Base-by-base conservation (phyloP, 163 green algal species). In the Chlamydomonas reinhardtii region DNA sequence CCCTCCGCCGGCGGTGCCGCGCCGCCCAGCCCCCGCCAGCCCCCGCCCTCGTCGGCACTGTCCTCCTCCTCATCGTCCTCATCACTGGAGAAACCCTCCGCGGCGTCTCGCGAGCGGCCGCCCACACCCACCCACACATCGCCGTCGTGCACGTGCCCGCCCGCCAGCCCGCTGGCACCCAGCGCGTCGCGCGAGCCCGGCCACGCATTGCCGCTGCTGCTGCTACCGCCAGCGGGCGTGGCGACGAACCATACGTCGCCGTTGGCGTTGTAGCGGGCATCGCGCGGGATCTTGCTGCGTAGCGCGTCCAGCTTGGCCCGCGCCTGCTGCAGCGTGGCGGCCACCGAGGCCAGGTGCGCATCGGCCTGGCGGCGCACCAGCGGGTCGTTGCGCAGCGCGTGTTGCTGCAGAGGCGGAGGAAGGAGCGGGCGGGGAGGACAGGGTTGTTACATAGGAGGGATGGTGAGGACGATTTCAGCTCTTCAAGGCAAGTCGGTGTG, bases 211-310 rank as follows among this genome's bases (percentile, higher is more conserved):
- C 43, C 43, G 43, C 43, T 54, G 43, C 43, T 54, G 43, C 43
- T 56, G 48, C 48, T 56, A 14, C 48, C 19, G 48, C 48, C 48
- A 14, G 48, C 48, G 48, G 48, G 48, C 48, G 48, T 56, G 27
- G 5, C 4, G n/a, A 71, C 79, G 54, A 85, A 85, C 68, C 69
- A 85, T 24, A 85, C 79, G 39, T 85, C 69, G 11, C 79, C 79
- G 48, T 62, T 35, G 24, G 61, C 68, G 54, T 85, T 72, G 54
- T 73, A 77, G 11, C 79, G 66, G 0, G 79, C 79, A 27, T 85
- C 79, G 31, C 68, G 79, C 68, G 79, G 79, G 31, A 85, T 61
- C 24, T 35, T 37, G 31, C 1, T 15, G 3, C 79, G 79, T 34
- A 85, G 31, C 25, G 19, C 4, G 24, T 69, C 79, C 54, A 85